A percentile compares a stretch with the other conserved stretches of the same genome.
phyloP scores from a whole-genome alignment of 441 rosid genomes.

The Brassica hybrid region DNA sequence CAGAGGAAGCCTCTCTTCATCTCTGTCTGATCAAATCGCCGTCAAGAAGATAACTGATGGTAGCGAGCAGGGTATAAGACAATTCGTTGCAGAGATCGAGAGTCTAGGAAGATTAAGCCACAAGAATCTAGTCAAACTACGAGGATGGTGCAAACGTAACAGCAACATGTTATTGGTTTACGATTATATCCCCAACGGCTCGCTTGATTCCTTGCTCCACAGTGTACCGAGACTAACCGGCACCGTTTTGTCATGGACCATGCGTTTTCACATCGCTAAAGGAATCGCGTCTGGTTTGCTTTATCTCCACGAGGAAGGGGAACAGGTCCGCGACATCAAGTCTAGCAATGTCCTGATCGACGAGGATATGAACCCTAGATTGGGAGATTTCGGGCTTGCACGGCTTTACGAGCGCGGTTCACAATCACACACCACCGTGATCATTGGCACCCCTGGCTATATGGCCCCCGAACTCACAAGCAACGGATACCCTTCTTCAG shows the following conservation, averaged over 20 bases:
- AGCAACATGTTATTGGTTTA: slow-evolving; percentile 66
- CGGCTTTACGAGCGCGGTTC: slow-evolving; percentile 54
- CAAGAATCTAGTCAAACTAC: slow-evolving; percentile 74
- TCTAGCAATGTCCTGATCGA: slow-evolving; percentile 58
- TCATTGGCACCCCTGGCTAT: slow-evolving; percentile 60
- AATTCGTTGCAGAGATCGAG: slow-evolving; percentile 79
- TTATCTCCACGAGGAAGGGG: slow-evolving; percentile 81
- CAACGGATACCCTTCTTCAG: slow-evolving; percentile 49
- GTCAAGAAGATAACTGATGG: slow-evolving; percentile 68
- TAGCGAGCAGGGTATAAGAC: slow-evolving; percentile 72
- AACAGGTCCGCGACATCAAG: slow-evolving; percentile 55
- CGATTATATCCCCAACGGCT: slow-evolving; percentile 72
- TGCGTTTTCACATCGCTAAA: slow-evolving; percentile 56
- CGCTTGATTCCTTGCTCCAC: slow-evolving; percentile 53
- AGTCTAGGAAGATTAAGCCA: slow-evolving; percentile 72
- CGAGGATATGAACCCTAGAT: slow-evolving; percentile 47
- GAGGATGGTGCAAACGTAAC: slow-evolving; percentile 77
- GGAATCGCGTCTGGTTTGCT: slow-evolving; percentile 65
- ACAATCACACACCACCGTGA: slow-evolving; percentile 47
- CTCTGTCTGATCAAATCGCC: slow-evolving; percentile 51
- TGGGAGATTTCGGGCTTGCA: slow-evolving; percentile 63
- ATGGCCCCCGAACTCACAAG: slow-evolving; percentile 59
- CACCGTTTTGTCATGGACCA: slow-evolving; percentile 54
- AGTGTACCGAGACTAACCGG: slow-evolving; percentile 33
- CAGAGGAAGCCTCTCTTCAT: slow-evolving; percentile 5